Conservation (phyloP, 352 stramenopile species). For the Phytophthora pinifolia region DNA sequence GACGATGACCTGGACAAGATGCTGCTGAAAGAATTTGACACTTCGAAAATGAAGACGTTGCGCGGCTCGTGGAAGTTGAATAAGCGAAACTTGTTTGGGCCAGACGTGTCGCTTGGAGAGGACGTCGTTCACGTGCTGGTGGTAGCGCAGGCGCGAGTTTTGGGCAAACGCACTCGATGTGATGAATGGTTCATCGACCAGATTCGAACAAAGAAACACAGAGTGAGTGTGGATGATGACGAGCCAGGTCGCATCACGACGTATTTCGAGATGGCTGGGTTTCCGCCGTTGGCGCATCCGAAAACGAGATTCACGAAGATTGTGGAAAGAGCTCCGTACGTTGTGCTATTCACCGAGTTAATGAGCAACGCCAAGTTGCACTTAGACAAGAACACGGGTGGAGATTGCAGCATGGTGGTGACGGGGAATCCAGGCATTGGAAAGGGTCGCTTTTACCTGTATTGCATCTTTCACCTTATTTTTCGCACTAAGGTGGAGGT, state of each 20-base stretch:
- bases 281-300: constrained; percentile 7
- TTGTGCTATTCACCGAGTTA: constrained; percentile 10
- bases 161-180: constrained; percentile 9
- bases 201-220: constrained; percentile 10
- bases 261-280: constrained; percentile 16
- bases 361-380: constrained; percentile 4
- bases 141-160: not conserved
- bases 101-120: too few relatives aligned
- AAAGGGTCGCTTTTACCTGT: too few relatives aligned
- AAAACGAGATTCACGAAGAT: constrained; percentile 7
- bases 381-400: not conserved
- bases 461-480: too few relatives aligned
- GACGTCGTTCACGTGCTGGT: constrained; percentile 12
- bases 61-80: too few relatives aligned
- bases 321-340: constrained; percentile 9
- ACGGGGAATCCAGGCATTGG: too few relatives aligned
- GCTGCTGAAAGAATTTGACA: too few relatives aligned
- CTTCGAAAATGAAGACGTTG: too few relatives aligned
- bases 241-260: not conserved
- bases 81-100: too few relatives aligned
- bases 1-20: too few relatives aligned
- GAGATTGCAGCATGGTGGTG: not conserved
- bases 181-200: constrained; percentile 11
- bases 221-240: constrained; percentile 3
- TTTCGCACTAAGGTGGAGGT: too few relatives aligned